Evolutionary conservation across 495 filamentous ascomycete species (phyloP).

Genomic region (Podospora conica): DNA sequence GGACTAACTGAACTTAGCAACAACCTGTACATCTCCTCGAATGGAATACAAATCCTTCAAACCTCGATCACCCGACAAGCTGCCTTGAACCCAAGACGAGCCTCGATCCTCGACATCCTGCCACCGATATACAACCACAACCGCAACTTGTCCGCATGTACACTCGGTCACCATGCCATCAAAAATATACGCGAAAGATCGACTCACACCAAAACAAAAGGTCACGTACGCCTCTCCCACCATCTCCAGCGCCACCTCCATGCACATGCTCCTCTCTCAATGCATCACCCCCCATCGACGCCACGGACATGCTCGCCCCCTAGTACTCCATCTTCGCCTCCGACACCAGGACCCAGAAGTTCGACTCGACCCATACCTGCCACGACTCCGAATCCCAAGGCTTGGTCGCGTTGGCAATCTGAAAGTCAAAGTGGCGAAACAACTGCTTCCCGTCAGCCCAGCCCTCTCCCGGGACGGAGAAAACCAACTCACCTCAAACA

Average conservation of each 20-base stretch:
- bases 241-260: background rate
- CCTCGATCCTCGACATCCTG: background rate
- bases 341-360: slow-evolving; percentile 1
- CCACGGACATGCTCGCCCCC: background rate
- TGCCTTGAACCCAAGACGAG: no score
- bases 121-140: background rate
- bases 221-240: background rate
- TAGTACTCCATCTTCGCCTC: background rate
- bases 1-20: no score
- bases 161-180: background rate
- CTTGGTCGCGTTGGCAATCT: slow-evolving; percentile 36
- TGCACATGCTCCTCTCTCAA: background rate
- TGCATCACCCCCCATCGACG: background rate
- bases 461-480: background rate
- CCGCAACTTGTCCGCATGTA: background rate
- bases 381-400: slow-evolving; percentile 22
- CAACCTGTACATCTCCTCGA: background rate
- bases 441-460: background rate
- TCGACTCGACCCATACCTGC: slow-evolving; percentile 1
- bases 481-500: slow-evolving; percentile 44
- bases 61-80: background rate
- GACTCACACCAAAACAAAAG: background rate
- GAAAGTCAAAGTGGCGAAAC: slow-evolving; percentile 40
- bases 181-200: background rate
- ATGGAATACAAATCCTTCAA: background rate